phyloP scores from a whole-genome alignment of 1,284 basidiomycete species.

The Schizopora paradoxa region DNA sequence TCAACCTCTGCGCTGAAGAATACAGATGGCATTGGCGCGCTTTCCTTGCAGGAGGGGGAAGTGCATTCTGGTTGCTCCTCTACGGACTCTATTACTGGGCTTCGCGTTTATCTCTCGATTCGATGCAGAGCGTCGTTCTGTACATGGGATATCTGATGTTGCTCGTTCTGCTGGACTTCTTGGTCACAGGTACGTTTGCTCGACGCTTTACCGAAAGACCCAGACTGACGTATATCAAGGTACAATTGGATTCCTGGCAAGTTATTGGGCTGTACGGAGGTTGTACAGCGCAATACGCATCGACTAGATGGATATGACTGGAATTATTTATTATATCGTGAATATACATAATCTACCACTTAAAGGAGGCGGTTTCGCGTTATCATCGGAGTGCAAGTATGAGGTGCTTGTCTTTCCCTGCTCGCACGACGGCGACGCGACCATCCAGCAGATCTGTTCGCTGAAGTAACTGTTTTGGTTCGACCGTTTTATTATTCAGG shows the following conservation, averaged over 20 bases:
- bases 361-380: conserved; percentile 4
- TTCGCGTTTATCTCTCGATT: conserved; percentile 78
- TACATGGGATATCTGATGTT: conserved; percentile 92
- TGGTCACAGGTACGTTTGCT: conserved; percentile 67
- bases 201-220: conserved; percentile 7
- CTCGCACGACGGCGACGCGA: conserved; percentile 61
- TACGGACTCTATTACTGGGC: conserved; percentile 89
- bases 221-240: conserved; percentile 31
- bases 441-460: conserved; percentile 54
- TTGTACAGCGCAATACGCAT: conserved; percentile 78
- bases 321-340: conserved; percentile 2
- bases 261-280: conserved; percentile 80
- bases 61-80: conserved; percentile 86
- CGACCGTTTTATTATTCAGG: conserved; percentile 13
- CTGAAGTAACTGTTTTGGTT: conserved; percentile 12
- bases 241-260: conserved; percentile 82
- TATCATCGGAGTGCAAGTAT: conserved; percentile 41
- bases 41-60: conserved; percentile 92
- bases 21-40: conserved; percentile 98
- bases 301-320: conserved; percentile 39
- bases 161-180: conserved; percentile 77
- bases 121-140: conserved; percentile 77
- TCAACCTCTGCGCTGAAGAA: conserved; percentile 91
- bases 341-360: background rate
- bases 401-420: conserved; percentile 73